Conservation (phyloP, 2,329 filamentous ascomycete genomes). For the Penicillium hordei region DNA sequence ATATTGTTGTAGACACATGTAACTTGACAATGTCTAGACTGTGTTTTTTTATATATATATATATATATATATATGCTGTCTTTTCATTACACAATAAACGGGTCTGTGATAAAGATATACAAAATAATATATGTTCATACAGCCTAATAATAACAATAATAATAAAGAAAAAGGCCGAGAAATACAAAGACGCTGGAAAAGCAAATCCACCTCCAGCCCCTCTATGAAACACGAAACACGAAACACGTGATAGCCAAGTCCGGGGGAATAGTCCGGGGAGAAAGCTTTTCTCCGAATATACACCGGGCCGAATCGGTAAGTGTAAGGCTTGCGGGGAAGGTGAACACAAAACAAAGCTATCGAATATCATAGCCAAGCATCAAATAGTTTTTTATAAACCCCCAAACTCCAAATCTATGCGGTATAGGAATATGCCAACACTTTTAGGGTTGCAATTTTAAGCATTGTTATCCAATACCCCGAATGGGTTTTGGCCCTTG, state of each 20-base stretch:
- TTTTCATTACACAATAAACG: not conserved
- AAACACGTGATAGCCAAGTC: not conserved
- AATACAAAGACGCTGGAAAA: slow-evolving; percentile 7
- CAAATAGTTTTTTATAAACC: not conserved
- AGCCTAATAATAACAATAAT: not conserved
- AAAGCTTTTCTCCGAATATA: not conserved
- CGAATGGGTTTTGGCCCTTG: slow-evolving; percentile 35
- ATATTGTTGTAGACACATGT: too few relatives aligned
- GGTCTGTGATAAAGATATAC: not conserved
- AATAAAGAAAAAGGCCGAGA: not conserved
- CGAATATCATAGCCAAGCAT: not conserved
- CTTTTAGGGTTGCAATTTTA: slow-evolving; percentile 5
- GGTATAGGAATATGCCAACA: slow-evolving; percentile 4
- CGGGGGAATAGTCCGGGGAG: not conserved
- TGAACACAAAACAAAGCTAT: not conserved
- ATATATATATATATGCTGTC: too few relatives aligned
- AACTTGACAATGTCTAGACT: not conserved
- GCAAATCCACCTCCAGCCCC: not conserved
- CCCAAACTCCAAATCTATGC: slow-evolving; percentile 8
- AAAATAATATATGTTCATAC: not conserved
- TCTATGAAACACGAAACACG: not conserved
- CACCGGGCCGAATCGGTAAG: too few relatives aligned
- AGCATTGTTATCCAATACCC: slow-evolving; percentile 30
- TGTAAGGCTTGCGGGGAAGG: not conserved
- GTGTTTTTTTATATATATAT: not conserved